Percentiles rank a stretch among this genome's conserved stretches.
Evolutionary conservation across 1,284 basidiomycete species (phyloP).

Genomic region (Sanghuangporus baumii): DNA sequence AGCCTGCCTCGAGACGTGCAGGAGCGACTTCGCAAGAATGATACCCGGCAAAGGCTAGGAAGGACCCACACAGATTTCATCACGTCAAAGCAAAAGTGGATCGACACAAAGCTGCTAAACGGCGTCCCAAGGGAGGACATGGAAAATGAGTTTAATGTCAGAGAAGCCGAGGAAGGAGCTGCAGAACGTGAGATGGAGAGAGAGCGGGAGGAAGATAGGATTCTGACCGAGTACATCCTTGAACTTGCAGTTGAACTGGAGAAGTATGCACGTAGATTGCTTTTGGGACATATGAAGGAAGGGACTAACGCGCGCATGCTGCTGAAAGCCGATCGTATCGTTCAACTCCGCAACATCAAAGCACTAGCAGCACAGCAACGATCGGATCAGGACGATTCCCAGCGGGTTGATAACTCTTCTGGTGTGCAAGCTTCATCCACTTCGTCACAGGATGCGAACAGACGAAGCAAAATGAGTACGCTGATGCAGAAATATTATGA

Average conservation of each 20-base stretch:
- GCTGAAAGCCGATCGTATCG: slow-evolving; percentile 17
- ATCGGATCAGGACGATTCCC: background rate
- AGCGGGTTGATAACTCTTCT: background rate
- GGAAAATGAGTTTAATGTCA: background rate
- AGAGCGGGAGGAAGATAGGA: slow-evolving; percentile 10
- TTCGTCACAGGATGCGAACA: background rate
- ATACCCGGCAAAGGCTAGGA: background rate
- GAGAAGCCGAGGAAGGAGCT: background rate
- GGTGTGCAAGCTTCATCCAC: background rate
- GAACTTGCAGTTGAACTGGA: slow-evolving; percentile 18
- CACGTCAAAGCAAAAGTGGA: background rate
- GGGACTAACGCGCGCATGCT: slow-evolving; percentile 13
- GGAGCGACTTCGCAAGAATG: background rate
- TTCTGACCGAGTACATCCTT: slow-evolving; percentile 16
- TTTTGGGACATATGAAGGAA: slow-evolving; percentile 11
- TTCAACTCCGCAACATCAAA: slow-evolving; percentile 17
- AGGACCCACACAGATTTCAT: slow-evolving; percentile 7
- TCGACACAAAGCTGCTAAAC: background rate
- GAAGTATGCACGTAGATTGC: slow-evolving; percentile 16
- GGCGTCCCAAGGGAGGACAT: background rate
- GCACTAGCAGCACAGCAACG: slow-evolving; percentile 9
- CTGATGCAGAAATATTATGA: slow-evolving; percentile 15
- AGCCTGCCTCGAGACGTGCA: background rate
- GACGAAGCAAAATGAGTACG: background rate
- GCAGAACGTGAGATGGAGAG: background rate